Evolutionary conservation across 257 asterid genomes (phyloP), one percentile per base, ranked within the genome.

Genomic region (Nyctanthes arbortristis): DNA sequence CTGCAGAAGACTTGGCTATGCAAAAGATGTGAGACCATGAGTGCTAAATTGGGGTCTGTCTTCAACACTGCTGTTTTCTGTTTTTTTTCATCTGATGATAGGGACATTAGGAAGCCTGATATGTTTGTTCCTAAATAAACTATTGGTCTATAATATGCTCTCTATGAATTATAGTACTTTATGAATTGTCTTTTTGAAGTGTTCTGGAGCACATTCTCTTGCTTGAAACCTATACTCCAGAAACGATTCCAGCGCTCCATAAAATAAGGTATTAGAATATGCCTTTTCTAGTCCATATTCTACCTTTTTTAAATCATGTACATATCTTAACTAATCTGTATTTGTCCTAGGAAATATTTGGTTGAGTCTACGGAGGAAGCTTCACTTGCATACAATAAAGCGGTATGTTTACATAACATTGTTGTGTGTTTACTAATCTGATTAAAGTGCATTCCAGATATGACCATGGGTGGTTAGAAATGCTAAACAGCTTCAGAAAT

Each of bases 21-120:
- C 91, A 91, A 91, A 83, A 86, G 97, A 82, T 89, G 99, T 68
- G 97, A 93, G 82, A 93, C 97, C 77, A 93, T 93, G 99, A 91
- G 83, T 81, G 99, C 99, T 35, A 93, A 93, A 87, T 79, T 93
- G 74, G 89, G 99, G 99, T 93, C 69, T 52, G 87, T 69, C 36
- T 69, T 72, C 67, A 66, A 36, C 30, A 60, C 22, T 54, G 72
- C 70, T 66, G 70, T 43, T 70, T 69, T 68, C 65, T 79, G 65
- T n/a, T n/a, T 70, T 78, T 70, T 29, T 65, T 66, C 33, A 45
- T 43, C 55, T 62, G 69, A 66, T 31, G 28, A 58, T 74, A 28
- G 55, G n/a, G n/a, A 63, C 36, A 22, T 75, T 39, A 31, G 56
- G 73, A 61, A 49, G 22, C 69, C 40, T 22, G 14, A n/a, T 49